Evolutionary conservation across 2,329 filamentous ascomycete species (phyloP), one percentile per base, ranked within the genome.

Genomic region (Salinomyces thailandicus): DNA sequence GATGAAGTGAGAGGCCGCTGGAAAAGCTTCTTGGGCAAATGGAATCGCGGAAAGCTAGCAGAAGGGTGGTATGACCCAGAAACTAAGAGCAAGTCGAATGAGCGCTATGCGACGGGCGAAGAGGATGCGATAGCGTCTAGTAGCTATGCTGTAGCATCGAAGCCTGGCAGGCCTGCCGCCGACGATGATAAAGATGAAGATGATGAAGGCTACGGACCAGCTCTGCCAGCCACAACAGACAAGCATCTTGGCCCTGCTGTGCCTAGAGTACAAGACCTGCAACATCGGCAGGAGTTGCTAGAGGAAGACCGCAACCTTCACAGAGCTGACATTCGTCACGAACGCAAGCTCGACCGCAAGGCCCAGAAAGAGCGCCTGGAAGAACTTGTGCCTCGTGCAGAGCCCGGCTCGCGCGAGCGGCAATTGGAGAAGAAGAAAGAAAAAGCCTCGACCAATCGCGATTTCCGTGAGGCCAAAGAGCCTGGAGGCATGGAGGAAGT

Each of bases 61-160:
- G 81, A 89, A 59, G 85, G 85, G 31, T 98, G 89, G 89, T 98
- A 96, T 61, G 85, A 93, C 54, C 82, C 86, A 5, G 73, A 73
- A 39, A 82, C 77, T 45, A 75, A 84, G 43, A 58, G 68, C 44
- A 69, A 63, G 38, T 72, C 70, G 13, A 62, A 67, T 43, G 50
- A 45, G 20, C 36, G 50, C 26, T 49, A 36, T 38, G 27, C 36
- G 20, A 35, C 38, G 50, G 57, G 24, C 12, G 14, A 5, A 12
- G n/a, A 1, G 7, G 40, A 37, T 5, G 35, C 29, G 5, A 31
- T 18, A 19, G 31, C 31, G 17, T n/a, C 16, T 28, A 24, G 27
- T 12, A 20, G n/a, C 27, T 2, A n/a, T n/a, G n/a, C n/a, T n/a
- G n/a, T n/a, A n/a, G n/a, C n/a, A n/a, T 11, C 17, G 14, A 15